phyloP scores from a whole-genome alignment of 768 basidiomycete species.

The Pulveroboletus sp. region DNA sequence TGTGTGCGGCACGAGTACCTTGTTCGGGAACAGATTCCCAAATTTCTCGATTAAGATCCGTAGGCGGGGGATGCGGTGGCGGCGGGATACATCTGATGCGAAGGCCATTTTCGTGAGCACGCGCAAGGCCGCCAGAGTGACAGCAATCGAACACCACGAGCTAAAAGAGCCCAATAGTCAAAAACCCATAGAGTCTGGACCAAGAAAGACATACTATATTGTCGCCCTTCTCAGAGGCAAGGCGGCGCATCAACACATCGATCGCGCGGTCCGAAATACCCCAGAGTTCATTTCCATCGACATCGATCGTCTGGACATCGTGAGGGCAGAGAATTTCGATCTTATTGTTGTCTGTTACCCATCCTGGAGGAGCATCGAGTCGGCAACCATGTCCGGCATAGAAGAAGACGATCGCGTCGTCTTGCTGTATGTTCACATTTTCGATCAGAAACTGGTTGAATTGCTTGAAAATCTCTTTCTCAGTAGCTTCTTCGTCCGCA shows the following conservation, averaged over 20 bases:
- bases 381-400: slow-evolving; percentile 18
- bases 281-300: slow-evolving; percentile 3
- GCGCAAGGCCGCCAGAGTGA: slow-evolving; percentile 18
- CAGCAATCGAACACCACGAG: slow-evolving; percentile 20
- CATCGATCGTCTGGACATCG: not conserved
- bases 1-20: slow-evolving; percentile 7
- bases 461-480: not conserved
- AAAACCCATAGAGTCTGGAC: not conserved
- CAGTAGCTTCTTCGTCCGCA: slow-evolving; percentile 12
- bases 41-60: slow-evolving; percentile 11
- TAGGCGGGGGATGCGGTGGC: slow-evolving; percentile 9
- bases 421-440: slow-evolving; percentile 6
- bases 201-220: slow-evolving; percentile 11
- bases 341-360: slow-evolving; percentile 12
- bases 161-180: not conserved
- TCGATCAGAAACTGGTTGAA: slow-evolving; percentile 12
- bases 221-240: slow-evolving; percentile 17
- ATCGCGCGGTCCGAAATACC: slow-evolving; percentile 18
- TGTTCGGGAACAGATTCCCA: slow-evolving; percentile 3
- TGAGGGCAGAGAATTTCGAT: slow-evolving; percentile 17
- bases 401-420: slow-evolving; percentile 19
- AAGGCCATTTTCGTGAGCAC: not conserved
- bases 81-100: slow-evolving; percentile 10
- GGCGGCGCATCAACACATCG: slow-evolving; percentile 9
- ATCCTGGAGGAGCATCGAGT: slow-evolving; percentile 10